Evolutionary conservation across 345 rosid genomes (phyloP).

Genomic region (Eucalyptus marginata): DNA sequence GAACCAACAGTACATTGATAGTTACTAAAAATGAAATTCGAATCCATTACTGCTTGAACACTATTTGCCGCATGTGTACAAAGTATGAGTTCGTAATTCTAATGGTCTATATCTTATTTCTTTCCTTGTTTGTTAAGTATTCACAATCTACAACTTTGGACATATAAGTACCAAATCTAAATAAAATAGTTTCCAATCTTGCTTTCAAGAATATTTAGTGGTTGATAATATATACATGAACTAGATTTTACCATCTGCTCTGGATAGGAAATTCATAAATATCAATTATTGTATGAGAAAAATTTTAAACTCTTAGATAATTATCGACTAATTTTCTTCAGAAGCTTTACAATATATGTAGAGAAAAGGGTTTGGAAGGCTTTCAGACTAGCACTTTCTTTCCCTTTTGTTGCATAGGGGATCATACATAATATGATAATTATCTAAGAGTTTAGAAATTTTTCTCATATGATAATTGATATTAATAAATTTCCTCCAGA

Average conservation of each 20-base stretch:
- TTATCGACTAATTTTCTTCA: background rate
- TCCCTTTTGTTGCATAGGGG: background rate
- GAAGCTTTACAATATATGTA: no score
- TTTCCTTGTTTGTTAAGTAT: background rate
- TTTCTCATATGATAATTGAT: background rate
- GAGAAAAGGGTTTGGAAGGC: background rate
- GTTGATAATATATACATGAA: background rate
- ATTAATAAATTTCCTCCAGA: background rate
- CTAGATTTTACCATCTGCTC: background rate
- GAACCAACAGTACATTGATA: background rate
- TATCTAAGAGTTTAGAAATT: background rate
- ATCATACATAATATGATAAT: background rate
- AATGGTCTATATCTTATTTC: background rate
- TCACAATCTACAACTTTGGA: background rate
- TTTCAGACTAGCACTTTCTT: background rate
- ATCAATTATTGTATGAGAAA: background rate
- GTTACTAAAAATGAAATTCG: background rate
- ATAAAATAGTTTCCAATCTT: background rate
- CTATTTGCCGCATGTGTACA: background rate
- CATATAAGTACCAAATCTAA: background rate
- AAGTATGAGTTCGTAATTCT: background rate
- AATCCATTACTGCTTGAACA: background rate
- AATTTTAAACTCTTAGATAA: background rate
- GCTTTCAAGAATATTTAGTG: background rate
- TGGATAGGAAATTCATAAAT: background rate